Percentiles rank a stretch among this genome's conserved stretches.
These are phyloP conservation scores for Populus hybrid DNA, from an alignment of 441 rosid species.

Conservation along the genomic window DNA sequence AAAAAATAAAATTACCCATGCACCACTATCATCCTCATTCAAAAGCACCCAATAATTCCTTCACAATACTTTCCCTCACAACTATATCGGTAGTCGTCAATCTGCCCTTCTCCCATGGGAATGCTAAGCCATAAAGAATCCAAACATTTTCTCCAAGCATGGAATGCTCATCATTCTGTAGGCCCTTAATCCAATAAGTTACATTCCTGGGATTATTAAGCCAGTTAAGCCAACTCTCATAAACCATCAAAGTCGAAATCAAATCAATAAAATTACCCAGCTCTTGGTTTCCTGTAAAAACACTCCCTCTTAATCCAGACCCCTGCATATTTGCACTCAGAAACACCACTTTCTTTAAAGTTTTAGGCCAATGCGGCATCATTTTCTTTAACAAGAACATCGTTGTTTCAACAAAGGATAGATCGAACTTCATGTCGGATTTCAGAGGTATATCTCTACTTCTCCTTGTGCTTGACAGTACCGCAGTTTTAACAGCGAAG, in stretches of 20 bases:
- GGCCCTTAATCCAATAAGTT: background rate
- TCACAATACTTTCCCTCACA: background rate
- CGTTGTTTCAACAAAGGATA: background rate
- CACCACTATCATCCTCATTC: background rate
- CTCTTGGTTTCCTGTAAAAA: background rate
- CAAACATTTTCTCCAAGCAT: background rate
- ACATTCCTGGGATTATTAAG: background rate
- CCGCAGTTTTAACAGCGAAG: background rate
- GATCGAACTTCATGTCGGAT: background rate
- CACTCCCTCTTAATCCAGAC: background rate
- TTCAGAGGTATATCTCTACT: background rate
- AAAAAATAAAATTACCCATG: too few species aligned
- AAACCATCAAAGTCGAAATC: background rate
- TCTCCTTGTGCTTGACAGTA: background rate
- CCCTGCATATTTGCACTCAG: background rate
- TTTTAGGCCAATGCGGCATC: background rate
- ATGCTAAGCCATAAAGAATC: background rate
- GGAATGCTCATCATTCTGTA: background rate
- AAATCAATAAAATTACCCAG: background rate
- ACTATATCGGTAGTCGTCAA: background rate
- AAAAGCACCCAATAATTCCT: background rate
- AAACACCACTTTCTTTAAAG: background rate
- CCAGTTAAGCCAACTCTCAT: background rate
- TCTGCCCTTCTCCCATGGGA: background rate
- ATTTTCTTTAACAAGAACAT: background rate